Percentiles rank a stretch among this genome's conserved stretches.
Conservation (phyloP, 176 grass and related monocot genomes). For the Urochloa ruziziensis region DNA sequence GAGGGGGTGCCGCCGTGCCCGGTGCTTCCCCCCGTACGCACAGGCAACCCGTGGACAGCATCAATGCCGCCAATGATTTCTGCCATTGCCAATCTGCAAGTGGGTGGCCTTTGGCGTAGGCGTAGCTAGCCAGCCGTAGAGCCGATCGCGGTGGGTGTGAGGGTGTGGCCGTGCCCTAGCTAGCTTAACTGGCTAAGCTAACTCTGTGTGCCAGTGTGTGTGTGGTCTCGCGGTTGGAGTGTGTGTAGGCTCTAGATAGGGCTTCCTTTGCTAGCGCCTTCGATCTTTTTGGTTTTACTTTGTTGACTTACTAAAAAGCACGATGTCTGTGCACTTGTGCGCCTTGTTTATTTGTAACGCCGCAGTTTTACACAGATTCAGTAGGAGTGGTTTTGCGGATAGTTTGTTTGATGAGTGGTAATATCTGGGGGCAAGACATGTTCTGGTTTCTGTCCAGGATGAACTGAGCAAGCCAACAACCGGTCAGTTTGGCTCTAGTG, state of each 20-base stretch:
- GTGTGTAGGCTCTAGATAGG: background rate
- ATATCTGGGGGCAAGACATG: background rate
- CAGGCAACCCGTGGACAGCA: conserved; percentile 19
- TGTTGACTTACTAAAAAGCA: background rate
- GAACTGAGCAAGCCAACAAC: background rate
- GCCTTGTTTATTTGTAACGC: too few relatives aligned
- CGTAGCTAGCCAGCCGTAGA: background rate
- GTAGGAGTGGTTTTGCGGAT: too few relatives aligned
- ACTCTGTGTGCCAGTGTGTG: background rate
- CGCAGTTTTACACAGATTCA: background rate
- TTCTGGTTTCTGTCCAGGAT: background rate
- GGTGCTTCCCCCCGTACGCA: background rate
- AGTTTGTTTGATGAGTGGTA: background rate
- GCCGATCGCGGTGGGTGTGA: background rate
- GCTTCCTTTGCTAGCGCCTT: background rate
- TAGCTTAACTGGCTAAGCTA: background rate
- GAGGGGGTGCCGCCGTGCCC: too few relatives aligned
- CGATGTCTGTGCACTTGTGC: background rate
- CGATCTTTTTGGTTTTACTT: background rate
- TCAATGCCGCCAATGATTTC: conserved; percentile 39
- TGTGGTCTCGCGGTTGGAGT: background rate
- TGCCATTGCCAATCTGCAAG: background rate
- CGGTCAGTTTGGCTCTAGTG: background rate
- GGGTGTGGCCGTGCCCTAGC: background rate
- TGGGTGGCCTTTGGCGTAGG: background rate